Evolutionary conservation across 345 rosid species (phyloP).

Genomic region (Aquilaria sinensis): DNA sequence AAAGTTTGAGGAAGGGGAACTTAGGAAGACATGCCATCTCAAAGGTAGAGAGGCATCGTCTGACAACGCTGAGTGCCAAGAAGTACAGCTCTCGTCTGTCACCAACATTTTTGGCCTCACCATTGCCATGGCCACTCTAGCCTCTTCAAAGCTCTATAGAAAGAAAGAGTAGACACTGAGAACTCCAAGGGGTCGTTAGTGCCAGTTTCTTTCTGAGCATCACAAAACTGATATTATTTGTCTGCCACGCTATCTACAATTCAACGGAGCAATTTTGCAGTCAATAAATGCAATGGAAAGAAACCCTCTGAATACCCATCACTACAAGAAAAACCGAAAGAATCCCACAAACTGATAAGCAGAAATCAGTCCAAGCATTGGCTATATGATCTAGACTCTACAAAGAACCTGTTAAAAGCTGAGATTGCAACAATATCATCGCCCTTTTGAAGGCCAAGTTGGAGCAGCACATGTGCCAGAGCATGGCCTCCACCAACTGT

Average conservation of each 20-base stretch:
- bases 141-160: slow-evolving; percentile 68
- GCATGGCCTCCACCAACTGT: slow-evolving; percentile 44
- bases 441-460: slow-evolving; percentile 46
- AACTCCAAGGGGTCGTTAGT: too few species aligned
- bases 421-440: slow-evolving; percentile 55
- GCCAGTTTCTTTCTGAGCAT: too few species aligned
- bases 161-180: not conserved
- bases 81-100: slow-evolving; percentile 50
- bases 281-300: slow-evolving; percentile 73
- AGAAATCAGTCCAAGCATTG: not conserved
- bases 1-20: slow-evolving; percentile 23
- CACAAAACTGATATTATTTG: too few species aligned
- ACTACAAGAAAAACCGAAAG: slow-evolving; percentile 24
- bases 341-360: not conserved
- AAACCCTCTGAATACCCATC: slow-evolving; percentile 70
- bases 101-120: slow-evolving; percentile 59
- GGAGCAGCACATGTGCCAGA: slow-evolving; percentile 45
- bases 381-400: not conserved
- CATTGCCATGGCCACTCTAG: slow-evolving; percentile 43
- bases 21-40: slow-evolving; percentile 58
- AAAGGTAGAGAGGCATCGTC: slow-evolving; percentile 38
- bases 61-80: slow-evolving; percentile 36
- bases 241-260: too few species aligned
- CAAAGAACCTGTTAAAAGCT: slow-evolving; percentile 62
- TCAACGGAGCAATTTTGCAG: slow-evolving; percentile 56